phyloP scores from a whole-genome alignment of 768 basidiomycete genomes.

The Nidularia pulvinata region DNA sequence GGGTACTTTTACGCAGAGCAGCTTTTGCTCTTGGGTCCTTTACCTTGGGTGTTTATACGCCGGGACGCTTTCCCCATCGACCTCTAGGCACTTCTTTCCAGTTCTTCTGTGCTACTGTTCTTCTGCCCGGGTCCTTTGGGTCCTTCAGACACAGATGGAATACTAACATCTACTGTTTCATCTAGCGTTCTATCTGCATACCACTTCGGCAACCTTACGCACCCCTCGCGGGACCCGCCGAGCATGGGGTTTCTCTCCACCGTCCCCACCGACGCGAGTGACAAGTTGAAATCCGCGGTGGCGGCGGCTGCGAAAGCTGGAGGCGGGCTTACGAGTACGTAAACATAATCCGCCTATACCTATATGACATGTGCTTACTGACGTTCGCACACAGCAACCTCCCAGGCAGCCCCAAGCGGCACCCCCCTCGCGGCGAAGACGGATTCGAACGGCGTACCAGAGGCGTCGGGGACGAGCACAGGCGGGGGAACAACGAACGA shows the following conservation, averaged over 20 bases:
- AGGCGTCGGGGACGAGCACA: too few species aligned
- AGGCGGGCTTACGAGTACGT: conserved; percentile 32
- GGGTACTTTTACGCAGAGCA: too few species aligned
- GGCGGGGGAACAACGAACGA: too few species aligned
- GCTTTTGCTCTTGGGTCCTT: too few species aligned
- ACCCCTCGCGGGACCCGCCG: conserved; percentile 68
- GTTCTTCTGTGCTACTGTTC: too few species aligned
- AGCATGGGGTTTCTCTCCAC: conserved; percentile 74
- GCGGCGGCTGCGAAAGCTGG: conserved; percentile 20
- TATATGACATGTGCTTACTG: background rate
- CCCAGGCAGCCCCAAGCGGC: conserved; percentile 37
- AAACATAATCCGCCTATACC: background rate
- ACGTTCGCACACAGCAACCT: conserved; percentile 25
- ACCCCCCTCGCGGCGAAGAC: conserved; percentile 16
- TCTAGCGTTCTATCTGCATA: conserved; percentile 68
- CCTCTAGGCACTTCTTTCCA: too few species aligned
- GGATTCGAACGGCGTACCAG: conserved; percentile 17
- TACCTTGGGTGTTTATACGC: too few species aligned
- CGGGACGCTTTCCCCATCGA: too few species aligned
- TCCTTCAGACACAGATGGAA: too few species aligned
- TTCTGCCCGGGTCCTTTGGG: too few species aligned
- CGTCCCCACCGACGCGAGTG: conserved; percentile 54
- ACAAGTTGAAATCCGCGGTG: conserved; percentile 24
- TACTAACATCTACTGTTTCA: too few species aligned
- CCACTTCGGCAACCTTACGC: conserved; percentile 71